Percentiles rank a stretch among this genome's conserved stretches.
phyloP scores from a whole-genome alignment of 2,329 filamentous ascomycete species.

The Cladophialophora yegresii region DNA sequence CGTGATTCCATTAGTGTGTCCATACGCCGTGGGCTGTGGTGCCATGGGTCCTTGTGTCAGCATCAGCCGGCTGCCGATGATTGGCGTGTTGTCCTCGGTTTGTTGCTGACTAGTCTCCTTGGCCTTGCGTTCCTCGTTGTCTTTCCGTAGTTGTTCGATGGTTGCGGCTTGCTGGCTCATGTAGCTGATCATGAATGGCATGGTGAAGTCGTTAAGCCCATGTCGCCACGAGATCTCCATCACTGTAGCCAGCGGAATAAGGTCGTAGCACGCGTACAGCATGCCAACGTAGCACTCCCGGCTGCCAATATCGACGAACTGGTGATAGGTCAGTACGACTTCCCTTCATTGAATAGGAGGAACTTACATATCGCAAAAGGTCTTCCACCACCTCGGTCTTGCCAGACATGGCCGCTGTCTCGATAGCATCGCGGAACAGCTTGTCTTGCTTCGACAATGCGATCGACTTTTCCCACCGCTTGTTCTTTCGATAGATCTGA shows the following conservation, averaged over 20 bases:
- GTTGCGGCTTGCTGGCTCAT: slow-evolving; percentile 86
- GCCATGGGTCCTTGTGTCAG: slow-evolving; percentile 81
- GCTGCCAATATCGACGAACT: slow-evolving; percentile 99
- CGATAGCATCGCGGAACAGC: slow-evolving; percentile 98
- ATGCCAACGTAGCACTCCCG: slow-evolving; percentile 99
- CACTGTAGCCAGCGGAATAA: slow-evolving; percentile 88
- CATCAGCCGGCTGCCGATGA: slow-evolving; percentile 89
- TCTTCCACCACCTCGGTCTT: slow-evolving; percentile 95
- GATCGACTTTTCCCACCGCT: slow-evolving; percentile 99
- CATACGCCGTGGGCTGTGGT: slow-evolving; percentile 66
- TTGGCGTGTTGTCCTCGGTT: slow-evolving; percentile 90
- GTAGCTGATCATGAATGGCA: slow-evolving; percentile 99
- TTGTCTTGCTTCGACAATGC: slow-evolving; percentile 98
- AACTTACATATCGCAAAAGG: slow-evolving; percentile 93
- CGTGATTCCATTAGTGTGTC: slow-evolving; percentile 82
- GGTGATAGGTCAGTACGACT: slow-evolving; percentile 41
- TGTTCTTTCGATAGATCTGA: slow-evolving; percentile 99
- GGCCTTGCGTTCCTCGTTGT: slow-evolving; percentile 90
- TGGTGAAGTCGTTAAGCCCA: slow-evolving; percentile 92
- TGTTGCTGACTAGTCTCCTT: slow-evolving; percentile 73
- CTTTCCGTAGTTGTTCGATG: slow-evolving; percentile 81
- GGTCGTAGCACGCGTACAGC: slow-evolving; percentile 97
- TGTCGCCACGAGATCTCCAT: slow-evolving; percentile 97
- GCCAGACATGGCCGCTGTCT: slow-evolving; percentile 88
- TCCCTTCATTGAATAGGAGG: not conserved